A percentile compares a stretch with the other conserved stretches of the same genome.
Conservation (phyloP, 2,329 filamentous ascomycete species). For the Diaporthe nobilis region DNA sequence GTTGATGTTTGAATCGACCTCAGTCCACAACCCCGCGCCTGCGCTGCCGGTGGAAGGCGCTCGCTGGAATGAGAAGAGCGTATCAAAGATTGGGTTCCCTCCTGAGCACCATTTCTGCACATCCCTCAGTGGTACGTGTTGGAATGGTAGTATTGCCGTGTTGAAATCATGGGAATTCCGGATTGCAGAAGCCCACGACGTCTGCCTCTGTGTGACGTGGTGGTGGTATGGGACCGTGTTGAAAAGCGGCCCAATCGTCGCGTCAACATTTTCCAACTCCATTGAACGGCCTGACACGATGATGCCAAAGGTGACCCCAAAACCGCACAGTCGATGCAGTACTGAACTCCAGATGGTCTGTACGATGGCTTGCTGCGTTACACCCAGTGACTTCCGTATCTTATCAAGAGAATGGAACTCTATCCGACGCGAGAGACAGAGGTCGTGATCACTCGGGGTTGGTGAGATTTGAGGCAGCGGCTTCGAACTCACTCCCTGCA, state of each 20-base stretch:
- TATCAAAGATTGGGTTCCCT: conserved; percentile 79
- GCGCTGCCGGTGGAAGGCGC: conserved; percentile 51
- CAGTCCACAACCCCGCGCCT: conserved; percentile 64
- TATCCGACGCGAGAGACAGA: conserved; percentile 50
- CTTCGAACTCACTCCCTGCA: conserved; percentile 55
- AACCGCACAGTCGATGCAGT: conserved; percentile 65
- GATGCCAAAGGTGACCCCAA: conserved; percentile 74
- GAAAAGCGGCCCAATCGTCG: conserved; percentile 86
- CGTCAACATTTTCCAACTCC: conserved; percentile 74
- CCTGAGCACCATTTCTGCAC: conserved; percentile 83
- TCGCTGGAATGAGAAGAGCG: conserved; percentile 85
- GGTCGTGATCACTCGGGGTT: conserved; percentile 29
- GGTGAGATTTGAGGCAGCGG: conserved; percentile 42
- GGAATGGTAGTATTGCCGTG: conserved; percentile 76
- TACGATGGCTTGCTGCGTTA: conserved; percentile 84
- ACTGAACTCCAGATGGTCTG: conserved; percentile 81
- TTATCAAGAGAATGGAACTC: conserved; percentile 62
- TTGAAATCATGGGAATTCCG: conserved; percentile 79
- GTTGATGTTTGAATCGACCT: conserved; percentile 61
- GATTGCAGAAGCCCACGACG: conserved; percentile 74
- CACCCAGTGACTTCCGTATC: conserved; percentile 71
- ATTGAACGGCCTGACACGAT: conserved; percentile 85
- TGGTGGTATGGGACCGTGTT: conserved; percentile 86
- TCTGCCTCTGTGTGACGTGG: conserved; percentile 57
- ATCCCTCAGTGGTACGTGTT: conserved; percentile 83